Base-by-base conservation (phyloP, 177 flowering plant species). In the Vitis hybrid region DNA sequence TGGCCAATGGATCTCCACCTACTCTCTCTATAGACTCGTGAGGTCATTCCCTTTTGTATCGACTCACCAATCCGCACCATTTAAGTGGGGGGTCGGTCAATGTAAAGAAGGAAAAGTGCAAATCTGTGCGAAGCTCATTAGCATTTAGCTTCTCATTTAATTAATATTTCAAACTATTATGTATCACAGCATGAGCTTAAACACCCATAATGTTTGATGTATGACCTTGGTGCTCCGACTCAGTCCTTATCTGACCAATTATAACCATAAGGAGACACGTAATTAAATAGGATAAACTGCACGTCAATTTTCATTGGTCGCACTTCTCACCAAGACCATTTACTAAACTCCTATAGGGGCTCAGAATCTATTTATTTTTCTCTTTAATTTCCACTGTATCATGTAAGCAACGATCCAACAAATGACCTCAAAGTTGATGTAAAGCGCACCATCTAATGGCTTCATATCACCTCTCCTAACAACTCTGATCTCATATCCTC, bases 1-100 rank as follows among this genome's bases (percentile, higher is more conserved):
- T 70, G 73, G 73, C 67, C 67, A 70, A 62, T 70, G 62, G 54
- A 63, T 55, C 32, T 39, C 62, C 54, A 62, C 67, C 66, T 39
- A 62, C 13, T 70, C 14, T 45, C 67, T 62, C 14, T 3, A 11
- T 9, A 26, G 62, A 59, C 62, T 9, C 7, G 26, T 23, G 14
- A 59, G 32, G 13, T 23, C 39, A 59, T 59, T 13, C 8, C 39
- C 30, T 26, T 59, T 21, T 59, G 26, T 59, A 13, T 23, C 26
- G 39, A 23, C 26, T 23, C 62, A 59, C 23, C 23, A 19, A 3
- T 26, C 11, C n/a, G 11, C 23, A 58, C 45, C 45, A 34, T 11
- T 51, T 3, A 14, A 26, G 62, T 59, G 62, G 62, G 21, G 11
- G 45, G 13, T 59, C 26, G 6, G 13, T 19, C 32, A 49, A 68